phyloP scores from a whole-genome alignment of 352 stramenopile genomes.

The Globisporangium alternatum region DNA sequence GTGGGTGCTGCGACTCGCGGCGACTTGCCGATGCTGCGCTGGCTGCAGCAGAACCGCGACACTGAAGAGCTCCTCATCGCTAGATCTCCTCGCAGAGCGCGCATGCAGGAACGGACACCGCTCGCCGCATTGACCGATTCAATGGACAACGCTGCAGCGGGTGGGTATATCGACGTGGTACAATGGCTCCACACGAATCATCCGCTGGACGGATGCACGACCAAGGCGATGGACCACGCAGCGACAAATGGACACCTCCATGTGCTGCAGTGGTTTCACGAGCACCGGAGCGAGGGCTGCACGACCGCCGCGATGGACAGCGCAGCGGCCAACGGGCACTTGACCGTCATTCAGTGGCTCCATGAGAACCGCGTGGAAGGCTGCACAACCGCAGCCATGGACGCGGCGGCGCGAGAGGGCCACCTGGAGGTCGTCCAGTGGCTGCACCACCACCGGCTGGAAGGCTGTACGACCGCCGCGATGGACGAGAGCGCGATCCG shows the following conservation, averaged over 20 bases:
- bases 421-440: conserved; percentile 3
- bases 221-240: not conserved
- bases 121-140: not conserved
- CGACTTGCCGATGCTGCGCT: conserved; percentile 1
- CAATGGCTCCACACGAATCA: not conserved
- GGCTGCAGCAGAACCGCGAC: conserved; percentile 1
- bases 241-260: not conserved
- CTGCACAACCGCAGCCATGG: conserved; percentile 1
- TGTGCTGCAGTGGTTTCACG: not conserved
- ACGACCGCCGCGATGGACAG: conserved; percentile 5
- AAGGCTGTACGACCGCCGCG: conserved; percentile 7
- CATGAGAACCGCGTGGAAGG: not conserved
- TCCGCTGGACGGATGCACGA: not conserved
- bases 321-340: conserved; percentile 1
- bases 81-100: no score
- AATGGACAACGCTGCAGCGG: conserved; percentile 2
- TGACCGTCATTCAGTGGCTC: not conserved
- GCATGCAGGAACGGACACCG: not conserved
- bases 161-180: not conserved
- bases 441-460: conserved; percentile 4
- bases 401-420: not conserved
- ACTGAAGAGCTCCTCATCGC: not conserved
- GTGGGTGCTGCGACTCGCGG: conserved; percentile 5
- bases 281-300: not conserved
- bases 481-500: conserved; percentile 11